Base-by-base conservation (phyloP, 1,284 basidiomycete genomes). In the Stereum hirsutum region DNA sequence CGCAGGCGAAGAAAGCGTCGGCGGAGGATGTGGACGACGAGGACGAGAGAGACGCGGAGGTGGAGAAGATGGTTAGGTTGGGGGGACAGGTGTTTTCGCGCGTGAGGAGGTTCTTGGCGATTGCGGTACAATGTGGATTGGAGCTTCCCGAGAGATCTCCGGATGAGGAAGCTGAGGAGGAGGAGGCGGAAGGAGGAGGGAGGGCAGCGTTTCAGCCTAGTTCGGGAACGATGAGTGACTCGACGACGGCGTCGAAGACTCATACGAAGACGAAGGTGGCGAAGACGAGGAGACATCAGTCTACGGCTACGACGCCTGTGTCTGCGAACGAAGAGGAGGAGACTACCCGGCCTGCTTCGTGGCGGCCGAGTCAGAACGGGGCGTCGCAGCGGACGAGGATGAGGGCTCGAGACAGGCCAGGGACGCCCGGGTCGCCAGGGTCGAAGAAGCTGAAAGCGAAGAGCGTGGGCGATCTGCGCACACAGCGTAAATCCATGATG, bases 71-170 rank as follows among this genome's bases (percentile, higher is more conserved):
- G 85, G 68, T 89, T 43, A 74, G 78, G 30, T 66, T 82, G 6
- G 81, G 78, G 2, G 83, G 84, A 12, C 78, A 85, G 51, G 78
- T 87, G 5, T 86, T 87, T 53, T 75, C 78, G 15, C 79, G 77
- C 53, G 78, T 87, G 14, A 72, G 84, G 39, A 70, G 76, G 11
- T 85, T 88, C 57, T 60, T 88, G 37, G 72, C 76, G 3, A 70
- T 89, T 33, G 87, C 88, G 6, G 74, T 82, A 30, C 83, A 89
- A 47, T 89, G 81, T 57, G 91, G 89, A 11, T 65, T 94, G 15
- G 72, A 81, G 41, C 68, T 91, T n/a, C 84, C 82, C 0, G 72
- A 64, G 34, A 62, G 62, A 14, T 68, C 69, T 26, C 61, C 63
- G 11, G 60, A 58, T 6, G 27, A 26, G 24, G 37, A 39, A 23